Evolutionary conservation across 306 rosid species (phyloP).

Genomic region (Alnus glutinosa): DNA sequence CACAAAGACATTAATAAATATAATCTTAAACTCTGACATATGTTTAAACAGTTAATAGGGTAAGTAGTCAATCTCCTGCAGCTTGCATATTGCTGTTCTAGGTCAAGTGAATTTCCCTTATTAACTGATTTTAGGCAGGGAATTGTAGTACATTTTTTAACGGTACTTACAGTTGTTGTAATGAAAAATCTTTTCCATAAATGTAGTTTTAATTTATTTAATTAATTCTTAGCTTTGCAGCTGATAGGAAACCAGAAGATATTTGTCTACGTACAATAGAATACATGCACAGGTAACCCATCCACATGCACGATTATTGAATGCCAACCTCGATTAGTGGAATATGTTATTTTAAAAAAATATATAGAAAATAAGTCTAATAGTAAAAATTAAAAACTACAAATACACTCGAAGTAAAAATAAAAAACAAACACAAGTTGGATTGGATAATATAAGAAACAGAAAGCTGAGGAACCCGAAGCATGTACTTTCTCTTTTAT

Average conservation of each 20-base stretch:
- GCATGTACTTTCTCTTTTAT: constrained; percentile 50
- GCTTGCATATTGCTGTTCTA: background rate
- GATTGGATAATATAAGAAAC: constrained; percentile 51
- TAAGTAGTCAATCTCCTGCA: background rate
- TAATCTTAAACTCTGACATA: background rate
- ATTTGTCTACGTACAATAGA: background rate
- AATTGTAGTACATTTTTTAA: background rate
- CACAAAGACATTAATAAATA: too few species aligned
- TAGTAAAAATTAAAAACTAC: constrained; percentile 1
- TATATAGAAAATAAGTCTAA: constrained; percentile 22
- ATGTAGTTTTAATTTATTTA: background rate
- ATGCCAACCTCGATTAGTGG: constrained; percentile 58
- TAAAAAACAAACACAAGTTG: constrained; percentile 44
- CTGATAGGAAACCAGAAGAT: background rate
- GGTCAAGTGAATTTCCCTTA: background rate
- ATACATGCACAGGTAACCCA: constrained; percentile 37
- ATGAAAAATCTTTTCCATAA: background rate
- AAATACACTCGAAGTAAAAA: constrained; percentile 17
- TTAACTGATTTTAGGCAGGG: background rate
- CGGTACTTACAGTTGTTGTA: background rate
- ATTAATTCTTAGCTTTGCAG: background rate
- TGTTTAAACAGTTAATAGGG: background rate
- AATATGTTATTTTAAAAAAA: background rate
- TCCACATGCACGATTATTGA: constrained; percentile 58
- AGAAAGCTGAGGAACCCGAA: constrained; percentile 68